Percentiles rank a stretch among this genome's conserved stretches.
Evolutionary conservation across 1,139 yeast genomes (phyloP).

Genomic region (Yamadazyma atlantica): DNA sequence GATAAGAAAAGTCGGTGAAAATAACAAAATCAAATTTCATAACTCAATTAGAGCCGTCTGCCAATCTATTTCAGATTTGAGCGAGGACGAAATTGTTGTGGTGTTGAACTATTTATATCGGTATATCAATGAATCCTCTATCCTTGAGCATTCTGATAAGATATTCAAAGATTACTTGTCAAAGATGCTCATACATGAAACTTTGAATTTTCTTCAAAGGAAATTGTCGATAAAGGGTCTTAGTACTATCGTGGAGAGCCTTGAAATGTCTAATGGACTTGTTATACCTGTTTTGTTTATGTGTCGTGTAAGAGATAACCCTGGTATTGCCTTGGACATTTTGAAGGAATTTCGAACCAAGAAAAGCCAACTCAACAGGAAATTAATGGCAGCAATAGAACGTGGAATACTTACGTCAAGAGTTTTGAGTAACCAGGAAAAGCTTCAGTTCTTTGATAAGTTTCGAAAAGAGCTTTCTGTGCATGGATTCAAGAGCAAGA

Average conservation of each 20-base stretch:
- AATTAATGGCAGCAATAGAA: slow-evolving; percentile 10
- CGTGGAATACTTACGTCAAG: slow-evolving; percentile 10
- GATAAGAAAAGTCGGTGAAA: not conserved
- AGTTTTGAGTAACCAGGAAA: slow-evolving; percentile 2
- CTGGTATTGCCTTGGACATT: slow-evolving; percentile 4
- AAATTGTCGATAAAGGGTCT: not conserved
- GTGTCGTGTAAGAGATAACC: slow-evolving; percentile 5
- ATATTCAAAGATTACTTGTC: slow-evolving; percentile 4
- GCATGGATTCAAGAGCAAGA: slow-evolving; percentile 11
- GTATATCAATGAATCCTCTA: not conserved
- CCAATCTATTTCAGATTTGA: slow-evolving; percentile 29
- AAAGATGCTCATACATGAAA: slow-evolving; percentile 6
- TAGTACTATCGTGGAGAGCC: not conserved
- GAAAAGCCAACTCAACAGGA: slow-evolving; percentile 8
- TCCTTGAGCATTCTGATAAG: not conserved
- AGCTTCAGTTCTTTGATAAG: slow-evolving; percentile 6
- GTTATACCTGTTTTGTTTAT: slow-evolving; percentile 1
- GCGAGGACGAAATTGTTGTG: slow-evolving; percentile 12
- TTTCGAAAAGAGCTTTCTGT: slow-evolving; percentile 8
- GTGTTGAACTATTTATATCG: slow-evolving; percentile 4
- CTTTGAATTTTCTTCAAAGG: slow-evolving; percentile 9
- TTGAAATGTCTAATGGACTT: not conserved
- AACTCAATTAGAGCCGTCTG: slow-evolving; percentile 28
- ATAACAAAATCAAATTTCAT: slow-evolving; percentile 24
- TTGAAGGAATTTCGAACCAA: slow-evolving; percentile 4